Percentiles rank a stretch among this genome's conserved stretches.
phyloP scores from a whole-genome alignment of 2,329 filamentous ascomycete species.

The Parafenestella ontariensis region DNA sequence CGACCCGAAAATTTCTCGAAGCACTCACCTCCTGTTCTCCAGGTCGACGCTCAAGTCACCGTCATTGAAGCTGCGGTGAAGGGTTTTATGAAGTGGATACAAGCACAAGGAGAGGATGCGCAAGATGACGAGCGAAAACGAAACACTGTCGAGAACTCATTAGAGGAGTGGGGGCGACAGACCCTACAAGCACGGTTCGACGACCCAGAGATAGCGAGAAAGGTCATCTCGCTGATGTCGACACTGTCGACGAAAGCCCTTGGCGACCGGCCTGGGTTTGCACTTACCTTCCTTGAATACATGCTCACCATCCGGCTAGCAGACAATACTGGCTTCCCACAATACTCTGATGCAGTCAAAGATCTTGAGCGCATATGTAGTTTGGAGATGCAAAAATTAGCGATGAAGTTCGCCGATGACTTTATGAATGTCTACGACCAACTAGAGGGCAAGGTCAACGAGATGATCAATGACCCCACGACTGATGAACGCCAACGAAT shows the following conservation, averaged over 20 bases:
- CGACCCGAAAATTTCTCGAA: slow-evolving; percentile 64
- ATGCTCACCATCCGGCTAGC: slow-evolving; percentile 84
- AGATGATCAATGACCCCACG: slow-evolving; percentile 75
- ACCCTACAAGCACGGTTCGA: slow-evolving; percentile 76
- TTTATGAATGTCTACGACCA: slow-evolving; percentile 87
- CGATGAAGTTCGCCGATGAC: slow-evolving; percentile 89
- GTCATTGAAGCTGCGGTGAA: slow-evolving; percentile 89
- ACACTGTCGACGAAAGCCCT: slow-evolving; percentile 84
- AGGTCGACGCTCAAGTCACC: slow-evolving; percentile 86
- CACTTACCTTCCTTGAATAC: slow-evolving; percentile 88
- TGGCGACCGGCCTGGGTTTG: slow-evolving; percentile 78
- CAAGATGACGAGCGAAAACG: slow-evolving; percentile 60
- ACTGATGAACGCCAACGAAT: slow-evolving; percentile 84
- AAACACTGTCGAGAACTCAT: slow-evolving; percentile 65
- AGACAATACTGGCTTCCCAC: slow-evolving; percentile 71
- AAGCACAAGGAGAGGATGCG: slow-evolving; percentile 58
- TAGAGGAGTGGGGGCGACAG: slow-evolving; percentile 76
- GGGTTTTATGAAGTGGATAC: slow-evolving; percentile 84
- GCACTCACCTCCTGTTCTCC: slow-evolving; percentile 74
- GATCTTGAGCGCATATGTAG: slow-evolving; percentile 86
- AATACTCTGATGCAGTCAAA: slow-evolving; percentile 88
- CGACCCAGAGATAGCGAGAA: slow-evolving; percentile 84
- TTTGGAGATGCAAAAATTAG: slow-evolving; percentile 85
- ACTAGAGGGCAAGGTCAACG: slow-evolving; percentile 81
- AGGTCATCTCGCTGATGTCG: slow-evolving; percentile 81